Base-by-base conservation (phyloP, 1,284 basidiomycete genomes). In the Ceratobasidium sp. region DNA sequence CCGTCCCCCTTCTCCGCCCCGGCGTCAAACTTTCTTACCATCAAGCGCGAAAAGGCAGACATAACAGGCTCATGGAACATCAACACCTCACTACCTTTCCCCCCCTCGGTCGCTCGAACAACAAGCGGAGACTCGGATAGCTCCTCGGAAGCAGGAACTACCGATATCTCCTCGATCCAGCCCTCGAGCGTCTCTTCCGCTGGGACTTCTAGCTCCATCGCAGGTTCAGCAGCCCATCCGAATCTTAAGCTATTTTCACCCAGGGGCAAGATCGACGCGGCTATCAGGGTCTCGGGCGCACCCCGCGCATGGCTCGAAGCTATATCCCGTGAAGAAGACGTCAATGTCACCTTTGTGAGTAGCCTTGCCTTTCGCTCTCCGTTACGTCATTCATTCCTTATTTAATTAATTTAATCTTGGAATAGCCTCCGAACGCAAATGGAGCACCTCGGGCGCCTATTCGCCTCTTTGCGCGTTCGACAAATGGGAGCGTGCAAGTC, bases 21-120 rank as follows among this genome's bases (percentile, higher is more conserved):
- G 4, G 59, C 71, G 10, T 74, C 71, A 6, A 74, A 74, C 44
- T 74, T 50, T 38, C 46, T 74, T 10, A 74, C 71, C 7, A 50
- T 74, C 23, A 74, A 74, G n/a, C 71, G 71, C 20, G 71, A 74
- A 64, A 62, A 52, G 26, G 71, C 71, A 20, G 71, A 74, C 15
- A 74, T 74, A 15, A 64, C 59, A 38, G 71, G 71, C 71, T 28
- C 71, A 62, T 74, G 71, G 71, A 62, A 74, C 59, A 74, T 74
- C 40, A 74, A 74, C 44, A 64, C 71, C 26, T 48, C 71, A 33
- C 71, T 74, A 9, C 59, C 71, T 20, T 44, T 59, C 20, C 54
- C 69, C 2, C 42, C 59, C 9, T 42, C 26, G n/a, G 15, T 65
- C 46, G 71, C 52, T 12, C 69, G 56, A 40, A 62, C 71, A 3